These are phyloP conservation scores for Aspergillus clavatus DNA, from an alignment of 2,329 filamentous ascomycete genomes.

Conservation along the genomic window DNA sequence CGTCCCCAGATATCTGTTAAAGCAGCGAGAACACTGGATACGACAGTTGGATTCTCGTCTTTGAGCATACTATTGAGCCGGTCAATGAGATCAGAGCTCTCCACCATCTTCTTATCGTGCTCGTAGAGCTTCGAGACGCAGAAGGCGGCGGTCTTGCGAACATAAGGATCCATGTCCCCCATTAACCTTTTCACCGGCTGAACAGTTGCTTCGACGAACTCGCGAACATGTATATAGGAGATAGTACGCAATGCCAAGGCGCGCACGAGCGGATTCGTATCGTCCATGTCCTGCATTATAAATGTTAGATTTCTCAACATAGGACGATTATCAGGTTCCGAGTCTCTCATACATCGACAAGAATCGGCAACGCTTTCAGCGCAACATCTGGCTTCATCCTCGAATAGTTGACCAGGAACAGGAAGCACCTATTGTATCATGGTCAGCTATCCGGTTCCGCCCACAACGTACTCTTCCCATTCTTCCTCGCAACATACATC, in stretches of 20 bases:
- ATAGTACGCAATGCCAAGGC: slow-evolving; percentile 90
- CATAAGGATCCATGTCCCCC: slow-evolving; percentile 85
- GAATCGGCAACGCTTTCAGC: slow-evolving; percentile 81
- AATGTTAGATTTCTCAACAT: slow-evolving; percentile 7
- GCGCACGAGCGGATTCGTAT: slow-evolving; percentile 84
- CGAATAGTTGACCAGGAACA: slow-evolving; percentile 96
- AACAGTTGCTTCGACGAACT: slow-evolving; percentile 89
- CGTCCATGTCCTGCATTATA: slow-evolving; percentile 73
- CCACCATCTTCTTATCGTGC: slow-evolving; percentile 85
- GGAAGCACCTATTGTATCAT: slow-evolving; percentile 70
- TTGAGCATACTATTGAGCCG: slow-evolving; percentile 81
- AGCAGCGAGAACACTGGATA: slow-evolving; percentile 84
- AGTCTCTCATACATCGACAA: slow-evolving; percentile 62
- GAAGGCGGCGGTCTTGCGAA: slow-evolving; percentile 94
- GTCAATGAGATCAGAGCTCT: slow-evolving; percentile 87
- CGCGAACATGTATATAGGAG: slow-evolving; percentile 93
- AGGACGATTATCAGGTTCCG: not conserved
- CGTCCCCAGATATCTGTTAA: slow-evolving; percentile 98
- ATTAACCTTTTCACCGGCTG: slow-evolving; percentile 78
- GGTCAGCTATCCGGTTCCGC: not conserved
- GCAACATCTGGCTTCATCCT: slow-evolving; percentile 91
- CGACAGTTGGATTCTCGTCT: slow-evolving; percentile 96
- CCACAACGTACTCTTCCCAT: not conserved
- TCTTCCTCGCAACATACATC: slow-evolving; percentile 59
- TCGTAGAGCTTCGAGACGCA: slow-evolving; percentile 97